phyloP scores from a whole-genome alignment of 2,329 filamentous ascomycete species.

The Bipolaris zeicola region DNA sequence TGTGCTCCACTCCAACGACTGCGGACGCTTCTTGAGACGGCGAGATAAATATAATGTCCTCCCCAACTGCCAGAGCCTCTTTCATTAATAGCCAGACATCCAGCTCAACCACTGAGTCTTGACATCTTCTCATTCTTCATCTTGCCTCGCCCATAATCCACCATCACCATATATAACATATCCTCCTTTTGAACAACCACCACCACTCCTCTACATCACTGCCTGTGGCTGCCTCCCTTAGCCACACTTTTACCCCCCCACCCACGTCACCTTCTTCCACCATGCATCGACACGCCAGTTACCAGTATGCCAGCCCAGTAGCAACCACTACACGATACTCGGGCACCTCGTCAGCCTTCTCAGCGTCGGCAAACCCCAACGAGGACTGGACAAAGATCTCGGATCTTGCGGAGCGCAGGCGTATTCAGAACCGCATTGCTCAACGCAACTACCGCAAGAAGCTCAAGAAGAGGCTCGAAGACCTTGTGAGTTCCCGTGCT shows the following conservation, averaged over 20 bases:
- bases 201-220: neutral
- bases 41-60: conserved; percentile 40
- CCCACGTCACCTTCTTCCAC: conserved; percentile 21
- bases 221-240: conserved; percentile 32
- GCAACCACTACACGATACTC: conserved; percentile 64
- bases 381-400: conserved; percentile 99
- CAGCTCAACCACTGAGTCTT: conserved; percentile 23
- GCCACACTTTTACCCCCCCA: conserved; percentile 14
- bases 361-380: conserved; percentile 89
- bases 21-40: conserved; percentile 29
- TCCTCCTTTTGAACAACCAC: neutral
- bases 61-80: conserved; percentile 32
- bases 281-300: conserved; percentile 54
- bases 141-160: neutral
- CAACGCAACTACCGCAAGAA: conserved; percentile 98
- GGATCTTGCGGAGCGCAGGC: conserved; percentile 88
- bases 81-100: conserved; percentile 22
- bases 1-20: conserved; percentile 38
- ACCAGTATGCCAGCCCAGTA: conserved; percentile 50
- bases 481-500: conserved; percentile 56
- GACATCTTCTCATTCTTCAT: conserved; percentile 5
- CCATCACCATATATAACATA: neutral
- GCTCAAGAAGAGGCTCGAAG: conserved; percentile 86
- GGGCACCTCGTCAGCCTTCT: conserved; percentile 92
- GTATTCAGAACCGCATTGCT: conserved; percentile 97